Evolutionary conservation across 202 grass and related monocot species (phyloP).

Genomic region (Dendrocalamus latiflorus): DNA sequence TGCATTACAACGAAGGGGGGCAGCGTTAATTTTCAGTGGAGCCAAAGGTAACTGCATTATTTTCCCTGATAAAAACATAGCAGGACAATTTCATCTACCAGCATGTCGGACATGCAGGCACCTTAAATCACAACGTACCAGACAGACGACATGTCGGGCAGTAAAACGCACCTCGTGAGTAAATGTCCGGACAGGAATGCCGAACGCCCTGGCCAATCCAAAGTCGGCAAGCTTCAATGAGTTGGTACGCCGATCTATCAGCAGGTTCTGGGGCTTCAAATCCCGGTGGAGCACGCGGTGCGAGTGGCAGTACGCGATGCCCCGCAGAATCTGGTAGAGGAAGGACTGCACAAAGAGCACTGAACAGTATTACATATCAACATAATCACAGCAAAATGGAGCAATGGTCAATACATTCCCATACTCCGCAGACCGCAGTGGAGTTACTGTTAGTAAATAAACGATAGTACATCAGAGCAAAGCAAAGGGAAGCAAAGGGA

Average conservation of each 20-base stretch:
- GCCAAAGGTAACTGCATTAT: neutral
- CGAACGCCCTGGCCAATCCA: slow-evolving; percentile 76
- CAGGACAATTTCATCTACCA: neutral
- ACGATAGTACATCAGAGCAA: neutral
- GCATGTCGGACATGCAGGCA: neutral
- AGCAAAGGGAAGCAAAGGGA: neutral
- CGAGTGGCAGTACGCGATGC: slow-evolving; percentile 85
- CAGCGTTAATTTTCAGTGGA: neutral
- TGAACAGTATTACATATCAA: neutral
- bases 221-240: slow-evolving; percentile 84
- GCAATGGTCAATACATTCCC: neutral
- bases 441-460: neutral
- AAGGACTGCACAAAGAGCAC: slow-evolving; percentile 37
- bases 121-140: neutral
- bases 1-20: neutral
- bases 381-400: neutral
- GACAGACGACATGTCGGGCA: neutral
- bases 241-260: slow-evolving; percentile 65
- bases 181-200: slow-evolving; percentile 77
- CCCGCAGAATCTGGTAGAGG: slow-evolving; percentile 84
- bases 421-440: neutral
- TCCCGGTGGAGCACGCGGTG: slow-evolving; percentile 87
- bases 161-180: slow-evolving; percentile 60
- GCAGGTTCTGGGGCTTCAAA: slow-evolving; percentile 90
- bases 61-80: neutral